Evolutionary conservation across 495 filamentous ascomycete genomes (phyloP), one percentile per base, ranked within the genome.

Genomic region (Aspergillus kassunensis): DNA sequence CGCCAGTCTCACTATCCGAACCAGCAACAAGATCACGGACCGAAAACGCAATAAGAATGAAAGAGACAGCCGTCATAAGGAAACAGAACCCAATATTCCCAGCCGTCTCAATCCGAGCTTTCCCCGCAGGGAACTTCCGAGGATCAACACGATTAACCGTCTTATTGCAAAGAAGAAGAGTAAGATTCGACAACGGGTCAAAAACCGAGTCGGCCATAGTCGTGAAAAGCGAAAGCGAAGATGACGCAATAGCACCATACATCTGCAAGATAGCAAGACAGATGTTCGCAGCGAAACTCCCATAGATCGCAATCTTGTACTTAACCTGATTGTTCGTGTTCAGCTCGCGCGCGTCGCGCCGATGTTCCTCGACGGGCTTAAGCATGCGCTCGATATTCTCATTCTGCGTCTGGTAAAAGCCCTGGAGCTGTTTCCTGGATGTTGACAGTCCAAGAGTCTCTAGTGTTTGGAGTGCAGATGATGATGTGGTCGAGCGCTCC

Each of bases 81-180:
- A 95, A 96, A 71, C 92, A 96, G 76, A 98, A 98, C 55, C 86
- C 82, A 58, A 98, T 97, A 62, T 97, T 98, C 39, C 93, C 93
- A 1, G 90, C 89, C 5, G 91, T 97, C 69, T 98, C 93, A 44
- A 98, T 88, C 18, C 93, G 85, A 7, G 91, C 91, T 66, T 97
- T 97, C 50, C 93, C 93, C 0, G 87, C 89, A 3, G 93, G 93
- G 68, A 97, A 98, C 45, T 87, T 85, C 55, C 81, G 81, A n/a
- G 89, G 80, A 63, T 97, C 91, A 51, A 97, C 95, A 40, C 80
- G 83, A 58, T 86, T 85, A 58, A 97, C 86, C 49, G 95, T 92
- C 49, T 91, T 88, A 69, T 92, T 87, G 62, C 83, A 89, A 23
- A 97, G 71, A 41, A 97, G 88, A 4, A 98, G 78, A 0, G 89